Evolutionary conservation across 192 early-diverging fungal genomes (phyloP).

Genomic region (Linnemannia zychae): DNA sequence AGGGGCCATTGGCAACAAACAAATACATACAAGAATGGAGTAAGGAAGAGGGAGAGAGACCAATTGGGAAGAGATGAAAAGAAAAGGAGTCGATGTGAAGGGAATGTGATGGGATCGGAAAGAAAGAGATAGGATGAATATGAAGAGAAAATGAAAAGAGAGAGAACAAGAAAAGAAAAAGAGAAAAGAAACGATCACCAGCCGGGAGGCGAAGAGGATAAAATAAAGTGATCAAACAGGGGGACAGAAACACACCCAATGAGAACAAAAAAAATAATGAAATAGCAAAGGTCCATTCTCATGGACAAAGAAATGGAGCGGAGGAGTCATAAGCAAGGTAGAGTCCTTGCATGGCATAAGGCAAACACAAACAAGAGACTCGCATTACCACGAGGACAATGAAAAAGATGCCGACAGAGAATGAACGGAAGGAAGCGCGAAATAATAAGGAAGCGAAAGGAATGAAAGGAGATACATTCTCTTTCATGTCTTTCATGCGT

Average conservation of each 20-base stretch:
- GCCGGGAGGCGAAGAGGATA: background rate
- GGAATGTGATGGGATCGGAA: too few relatives aligned
- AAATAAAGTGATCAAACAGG: background rate
- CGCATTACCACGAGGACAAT: background rate
- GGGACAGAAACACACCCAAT: background rate
- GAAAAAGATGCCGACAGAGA: constrained; percentile 1
- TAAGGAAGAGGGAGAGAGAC: background rate
- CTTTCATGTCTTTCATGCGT: background rate
- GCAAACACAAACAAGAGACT: too few relatives aligned
- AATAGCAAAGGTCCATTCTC: background rate
- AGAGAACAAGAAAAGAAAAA: background rate
- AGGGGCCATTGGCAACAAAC: background rate
- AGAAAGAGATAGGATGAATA: background rate
- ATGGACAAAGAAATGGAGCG: background rate
- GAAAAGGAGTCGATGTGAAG: background rate
- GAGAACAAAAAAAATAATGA: background rate
- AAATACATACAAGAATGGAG: constrained; percentile 12
- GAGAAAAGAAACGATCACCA: background rate
- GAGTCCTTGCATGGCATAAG: background rate
- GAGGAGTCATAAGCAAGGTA: background rate
- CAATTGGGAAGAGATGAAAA: background rate
- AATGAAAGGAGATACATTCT: constrained; percentile 9
- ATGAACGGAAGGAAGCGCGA: background rate
- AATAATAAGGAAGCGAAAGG: background rate
- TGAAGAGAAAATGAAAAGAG: background rate